Base-by-base conservation (phyloP, 352 stramenopile species). In the Globisporangium abappressorium region DNA sequence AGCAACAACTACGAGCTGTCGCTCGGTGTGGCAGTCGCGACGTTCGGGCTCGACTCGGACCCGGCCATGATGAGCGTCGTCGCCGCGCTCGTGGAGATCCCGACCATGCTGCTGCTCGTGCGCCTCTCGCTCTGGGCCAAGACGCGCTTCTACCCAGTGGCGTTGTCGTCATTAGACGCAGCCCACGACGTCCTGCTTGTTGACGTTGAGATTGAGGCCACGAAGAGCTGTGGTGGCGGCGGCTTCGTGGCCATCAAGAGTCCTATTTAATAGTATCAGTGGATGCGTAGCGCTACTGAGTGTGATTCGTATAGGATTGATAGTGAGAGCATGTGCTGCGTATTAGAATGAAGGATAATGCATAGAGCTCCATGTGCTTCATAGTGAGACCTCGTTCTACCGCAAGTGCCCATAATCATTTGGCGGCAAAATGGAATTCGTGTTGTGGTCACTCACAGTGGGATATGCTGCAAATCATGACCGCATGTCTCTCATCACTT, bases 1-100 rank as follows among this genome's bases (percentile, higher is more conserved):
- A 93, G 84, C 72, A 95, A 93, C 81, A 93, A 93, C 72, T 95
- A 91, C 69, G 87, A 93, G 66, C 68, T 94, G 53, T 87, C 83
- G 34, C 71, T 91, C 33, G 87, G 82, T 6, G 76, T 92, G 41
- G 81, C 85, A 2, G 82, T 93, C 4, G 76, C 77, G 11, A 81
- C 85, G 22, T 95, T 91, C 22, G 87, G 87, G 0, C 70, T 91
- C 20, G 75, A 85, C 38, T 95, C 87, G 15, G 85, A 90, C 41
- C 78, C 81, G 15, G 81, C 85, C 57, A 77, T 80, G 71, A 79
- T 80, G 73, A 80, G 73, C 47, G 76, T 83, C 60, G 71, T 83
- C n/a, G 74, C 71, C 12, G 74, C 74, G 26, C 69, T 81, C 15
- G 73, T 81, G n/a, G 76, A 83, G 63, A 83, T 83, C 59, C 74